Base-by-base conservation (phyloP, 129 eudicot species). In the Tagetes patula region DNA sequence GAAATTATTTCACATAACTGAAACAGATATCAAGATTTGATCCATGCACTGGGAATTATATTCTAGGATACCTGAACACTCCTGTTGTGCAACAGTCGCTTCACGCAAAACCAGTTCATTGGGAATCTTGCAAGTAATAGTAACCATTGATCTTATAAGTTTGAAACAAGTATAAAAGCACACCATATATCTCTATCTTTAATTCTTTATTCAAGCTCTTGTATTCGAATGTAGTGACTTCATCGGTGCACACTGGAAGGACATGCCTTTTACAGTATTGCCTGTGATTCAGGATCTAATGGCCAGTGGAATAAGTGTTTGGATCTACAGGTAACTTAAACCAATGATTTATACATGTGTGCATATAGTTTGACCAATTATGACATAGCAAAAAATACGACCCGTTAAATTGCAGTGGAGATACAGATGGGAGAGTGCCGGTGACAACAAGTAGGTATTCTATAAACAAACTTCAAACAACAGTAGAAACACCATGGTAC, bases 121-220 rank as follows among this genome's bases (percentile, higher is more conserved):
- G 91, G 96, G 39, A 11, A 8, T 54, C 71, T 55, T 89, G 91
- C 96, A 84, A 69, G 92, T 84, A 86, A 78, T 61, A 70, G 32
- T 10, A 14, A 59, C 78, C n/a, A 20, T 53, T 27, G 31, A 64
- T 71, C 42, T 55, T 31, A 71, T 5, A 6, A 6, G 6, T 8
- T 4, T 42, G 38, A 56, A 70, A 62, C 64, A 56, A 3, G 8
- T 20, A 58, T 2, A 1, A 37, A 61, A 42, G 40, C 5, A 70
- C 49, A 39, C 38, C 27, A 59, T 59, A 8, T 45, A 12, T 50
- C 46, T 20, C 27, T 20, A 20, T 20, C 27, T 20, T 20, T 62
- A 8, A 12, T 40, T 42, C 31, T 58, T 40, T 20, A 41, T 8
- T 43, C 46, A 34, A 61, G 33, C 39, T 27, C 55, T 62, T 69